Conservation (phyloP, 805 yeast genomes). For the Sugiyamaella americana region DNA sequence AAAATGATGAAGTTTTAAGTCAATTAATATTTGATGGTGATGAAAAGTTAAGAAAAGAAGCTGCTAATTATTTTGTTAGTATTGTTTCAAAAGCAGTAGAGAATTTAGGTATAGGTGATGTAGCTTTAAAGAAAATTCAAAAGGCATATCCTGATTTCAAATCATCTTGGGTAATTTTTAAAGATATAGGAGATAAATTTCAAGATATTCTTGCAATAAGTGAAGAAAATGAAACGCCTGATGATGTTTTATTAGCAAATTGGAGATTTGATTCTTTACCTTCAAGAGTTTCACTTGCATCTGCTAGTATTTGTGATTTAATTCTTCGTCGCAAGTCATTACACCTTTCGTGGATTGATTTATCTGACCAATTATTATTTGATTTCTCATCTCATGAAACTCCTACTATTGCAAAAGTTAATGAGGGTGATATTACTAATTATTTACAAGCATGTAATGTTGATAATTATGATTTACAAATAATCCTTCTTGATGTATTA, state of each 20-base stretch:
- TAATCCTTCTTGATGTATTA: conserved; percentile 18
- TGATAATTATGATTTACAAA: conserved; percentile 3
- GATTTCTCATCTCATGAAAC: conserved; percentile 26
- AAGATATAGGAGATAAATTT: conserved; percentile 12
- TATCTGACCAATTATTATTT: conserved; percentile 38
- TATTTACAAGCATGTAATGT: background rate
- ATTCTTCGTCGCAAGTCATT: background rate
- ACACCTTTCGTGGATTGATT: conserved; percentile 32
- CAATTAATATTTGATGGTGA: conserved; percentile 36
- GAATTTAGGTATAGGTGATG: background rate
- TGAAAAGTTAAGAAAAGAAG: conserved; percentile 37
- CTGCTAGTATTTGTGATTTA: conserved; percentile 10
- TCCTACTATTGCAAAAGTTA: conserved; percentile 4
- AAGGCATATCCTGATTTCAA: conserved; percentile 4
- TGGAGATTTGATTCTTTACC: conserved; percentile 11
- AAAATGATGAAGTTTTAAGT: conserved; percentile 26
- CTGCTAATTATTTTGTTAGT: conserved; percentile 43
- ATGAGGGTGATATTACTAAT: background rate
- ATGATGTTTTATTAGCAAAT: conserved; percentile 2
- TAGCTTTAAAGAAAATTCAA: background rate
- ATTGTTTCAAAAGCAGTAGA: background rate
- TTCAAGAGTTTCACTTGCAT: conserved; percentile 17
- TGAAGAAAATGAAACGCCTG: conserved; percentile 9
- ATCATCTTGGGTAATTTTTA: conserved; percentile 17
- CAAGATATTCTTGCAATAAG: conserved; percentile 2